Evolutionary conservation across 768 basidiomycete genomes (phyloP).

Genomic region (Termitomyces titanicus): DNA sequence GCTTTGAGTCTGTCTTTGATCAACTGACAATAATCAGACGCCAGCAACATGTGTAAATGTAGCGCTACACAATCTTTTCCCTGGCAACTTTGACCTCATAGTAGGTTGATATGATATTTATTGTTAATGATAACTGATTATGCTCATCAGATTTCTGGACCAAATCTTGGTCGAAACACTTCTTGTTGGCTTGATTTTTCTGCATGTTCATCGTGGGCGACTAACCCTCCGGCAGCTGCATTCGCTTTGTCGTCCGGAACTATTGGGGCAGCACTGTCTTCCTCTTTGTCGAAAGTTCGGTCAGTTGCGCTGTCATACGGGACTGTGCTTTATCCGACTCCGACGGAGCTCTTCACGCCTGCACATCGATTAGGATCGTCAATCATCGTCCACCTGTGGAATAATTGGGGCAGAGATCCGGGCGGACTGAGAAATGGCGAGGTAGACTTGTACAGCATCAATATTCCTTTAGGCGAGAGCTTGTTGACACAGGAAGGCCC

Average conservation of each 20-base stretch:
- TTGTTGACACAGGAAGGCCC: conserved; percentile 58
- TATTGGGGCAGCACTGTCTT: conserved; percentile 85
- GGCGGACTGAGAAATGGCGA: conserved; percentile 55
- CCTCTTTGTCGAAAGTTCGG: conserved; percentile 63
- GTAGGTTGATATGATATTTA: conserved; percentile 35
- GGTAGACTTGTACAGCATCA: conserved; percentile 83
- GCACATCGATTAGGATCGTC: conserved; percentile 66
- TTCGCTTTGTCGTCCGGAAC: conserved; percentile 91
- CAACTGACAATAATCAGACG: conserved; percentile 43
- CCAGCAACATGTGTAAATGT: conserved; percentile 93
- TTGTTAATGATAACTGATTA: not conserved
- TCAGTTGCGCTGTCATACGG: conserved; percentile 91
- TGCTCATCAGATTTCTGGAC: conserved; percentile 67
- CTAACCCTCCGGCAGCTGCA: conserved; percentile 49
- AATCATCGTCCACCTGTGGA: conserved; percentile 74
- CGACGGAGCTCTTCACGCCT: conserved; percentile 54
- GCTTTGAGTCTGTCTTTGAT: conserved; percentile 4
- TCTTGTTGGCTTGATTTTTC: conserved; percentile 47
- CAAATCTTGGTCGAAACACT: conserved; percentile 82
- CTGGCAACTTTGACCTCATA: conserved; percentile 85
- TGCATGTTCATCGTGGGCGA: conserved; percentile 2
- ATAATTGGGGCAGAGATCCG: conserved; percentile 78
- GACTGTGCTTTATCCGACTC: conserved; percentile 67
- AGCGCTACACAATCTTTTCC: conserved; percentile 85
- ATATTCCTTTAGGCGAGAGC: conserved; percentile 76